Conservation (phyloP, 805 yeast species). For the Yarrowia sp. region DNA sequence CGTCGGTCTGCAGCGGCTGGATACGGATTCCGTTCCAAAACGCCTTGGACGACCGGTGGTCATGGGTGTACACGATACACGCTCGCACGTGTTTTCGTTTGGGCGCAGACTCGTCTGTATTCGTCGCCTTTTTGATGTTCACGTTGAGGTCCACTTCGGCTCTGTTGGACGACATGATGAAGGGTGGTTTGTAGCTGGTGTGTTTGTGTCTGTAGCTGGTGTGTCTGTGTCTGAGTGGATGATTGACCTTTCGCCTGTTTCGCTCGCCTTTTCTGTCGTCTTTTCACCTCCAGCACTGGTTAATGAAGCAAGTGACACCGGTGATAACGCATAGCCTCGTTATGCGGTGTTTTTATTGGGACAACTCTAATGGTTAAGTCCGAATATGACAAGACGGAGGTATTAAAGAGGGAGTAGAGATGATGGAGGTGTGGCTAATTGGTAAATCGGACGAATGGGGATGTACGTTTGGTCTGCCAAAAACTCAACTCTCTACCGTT, state of each 20-base stretch:
- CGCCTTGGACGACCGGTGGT: conserved; percentile 80
- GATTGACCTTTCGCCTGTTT: neutral
- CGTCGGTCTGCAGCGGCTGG: conserved; percentile 81
- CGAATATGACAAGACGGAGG: too few species aligned
- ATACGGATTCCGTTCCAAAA: conserved; percentile 85
- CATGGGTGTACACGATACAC: conserved; percentile 96
- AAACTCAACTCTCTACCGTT: too few species aligned
- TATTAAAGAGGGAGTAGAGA: neutral
- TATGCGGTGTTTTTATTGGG: conserved; percentile 38
- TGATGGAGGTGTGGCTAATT: neutral
- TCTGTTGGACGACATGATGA: conserved; percentile 41
- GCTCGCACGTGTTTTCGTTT: conserved; percentile 95
- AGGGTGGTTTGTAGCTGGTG: neutral
- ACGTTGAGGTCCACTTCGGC: conserved; percentile 52
- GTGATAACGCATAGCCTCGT: conserved; percentile 38
- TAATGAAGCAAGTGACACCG: conserved; percentile 16
- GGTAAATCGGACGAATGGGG: too few species aligned
- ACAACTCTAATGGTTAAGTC: conserved; percentile 20
- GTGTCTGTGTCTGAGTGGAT: neutral
- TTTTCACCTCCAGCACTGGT: neutral
- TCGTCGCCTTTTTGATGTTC: conserved; percentile 83
- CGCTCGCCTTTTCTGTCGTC: neutral
- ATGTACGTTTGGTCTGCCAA: too few species aligned
- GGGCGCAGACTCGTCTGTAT: conserved; percentile 86
- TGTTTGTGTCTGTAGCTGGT: neutral